Conservation (phyloP, 768 basidiomycete species). For the Rhizopogon rudus region DNA sequence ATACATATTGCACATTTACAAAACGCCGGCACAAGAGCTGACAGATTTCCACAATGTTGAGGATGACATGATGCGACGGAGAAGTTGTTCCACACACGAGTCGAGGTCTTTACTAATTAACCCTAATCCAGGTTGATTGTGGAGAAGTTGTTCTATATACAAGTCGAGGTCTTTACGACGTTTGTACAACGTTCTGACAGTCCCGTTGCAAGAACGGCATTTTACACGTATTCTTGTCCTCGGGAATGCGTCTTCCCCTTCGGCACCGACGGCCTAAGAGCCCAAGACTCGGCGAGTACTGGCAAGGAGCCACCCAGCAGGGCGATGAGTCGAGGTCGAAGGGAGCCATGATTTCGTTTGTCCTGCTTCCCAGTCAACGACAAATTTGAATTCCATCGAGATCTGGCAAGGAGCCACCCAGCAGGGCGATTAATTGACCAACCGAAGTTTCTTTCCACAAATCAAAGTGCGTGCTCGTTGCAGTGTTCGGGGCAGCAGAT, state of each 20-base stretch:
- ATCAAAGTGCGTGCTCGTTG: not conserved
- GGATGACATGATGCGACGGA: not conserved
- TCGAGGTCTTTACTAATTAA: too few relatives aligned
- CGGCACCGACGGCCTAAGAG: conserved; percentile 3
- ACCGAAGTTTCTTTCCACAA: not conserved
- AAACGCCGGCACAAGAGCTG: not conserved
- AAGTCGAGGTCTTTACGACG: not conserved
- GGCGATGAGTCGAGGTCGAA: too few relatives aligned
- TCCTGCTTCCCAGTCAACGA: too few relatives aligned
- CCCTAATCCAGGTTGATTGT: too few relatives aligned
- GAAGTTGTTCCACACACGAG: too few relatives aligned
- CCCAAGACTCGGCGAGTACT: not conserved
- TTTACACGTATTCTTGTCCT: conserved; percentile 8
- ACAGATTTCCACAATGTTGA: conserved; percentile 1
- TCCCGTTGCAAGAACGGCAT: not conserved
- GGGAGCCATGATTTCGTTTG: too few relatives aligned
- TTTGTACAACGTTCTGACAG: not conserved
- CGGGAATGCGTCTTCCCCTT: conserved; percentile 1
- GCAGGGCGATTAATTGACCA: not conserved
- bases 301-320: not conserved
- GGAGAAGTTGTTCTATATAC: too few relatives aligned
- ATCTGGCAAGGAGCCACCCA: too few relatives aligned
- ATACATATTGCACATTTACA: not conserved
- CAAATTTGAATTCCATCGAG: too few relatives aligned
- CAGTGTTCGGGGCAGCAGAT: not conserved